Percentiles rank a stretch among this genome's conserved stretches.
Evolutionary conservation across 768 basidiomycete species (phyloP).

Genomic region (Mycena latifolia): DNA sequence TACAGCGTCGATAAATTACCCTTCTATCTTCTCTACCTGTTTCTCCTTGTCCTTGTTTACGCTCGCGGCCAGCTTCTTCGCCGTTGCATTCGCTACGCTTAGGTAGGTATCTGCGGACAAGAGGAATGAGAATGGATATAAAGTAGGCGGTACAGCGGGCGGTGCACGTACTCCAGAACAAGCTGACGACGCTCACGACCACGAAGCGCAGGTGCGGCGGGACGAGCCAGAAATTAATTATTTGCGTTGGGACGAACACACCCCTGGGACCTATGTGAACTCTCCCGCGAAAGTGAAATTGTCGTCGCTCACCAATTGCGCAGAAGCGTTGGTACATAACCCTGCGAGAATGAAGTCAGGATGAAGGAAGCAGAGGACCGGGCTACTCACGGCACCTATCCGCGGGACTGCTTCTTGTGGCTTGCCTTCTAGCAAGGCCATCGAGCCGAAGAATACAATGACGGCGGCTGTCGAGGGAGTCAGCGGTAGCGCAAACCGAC

Average conservation of each 20-base stretch:
- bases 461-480: conserved; percentile 51
- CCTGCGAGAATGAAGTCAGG: conserved; percentile 48
- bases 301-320: conserved; percentile 73
- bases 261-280: conserved; percentile 53
- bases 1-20: conserved; percentile 3
- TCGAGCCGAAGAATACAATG: conserved; percentile 72
- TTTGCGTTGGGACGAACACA: conserved; percentile 82
- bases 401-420: conserved; percentile 60
- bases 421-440: conserved; percentile 87
- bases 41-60: conserved; percentile 11
- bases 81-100: conserved; percentile 64
- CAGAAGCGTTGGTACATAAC: conserved; percentile 78
- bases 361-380: background rate
- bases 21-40: conserved; percentile 6
- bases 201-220: conserved; percentile 84
- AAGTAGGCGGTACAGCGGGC: no score
- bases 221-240: conserved; percentile 83
- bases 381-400: conserved; percentile 54
- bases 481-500: background rate
- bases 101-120: conserved; percentile 68
- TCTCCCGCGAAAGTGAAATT: background rate
- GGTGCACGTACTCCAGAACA: conserved; percentile 81
- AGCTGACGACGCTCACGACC: conserved; percentile 79
- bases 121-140: conserved; percentile 1
- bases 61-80: conserved; percentile 8